phyloP scores from a whole-genome alignment of 2,329 filamentous ascomycete genomes.

The Trichoderma brevicompactum region DNA sequence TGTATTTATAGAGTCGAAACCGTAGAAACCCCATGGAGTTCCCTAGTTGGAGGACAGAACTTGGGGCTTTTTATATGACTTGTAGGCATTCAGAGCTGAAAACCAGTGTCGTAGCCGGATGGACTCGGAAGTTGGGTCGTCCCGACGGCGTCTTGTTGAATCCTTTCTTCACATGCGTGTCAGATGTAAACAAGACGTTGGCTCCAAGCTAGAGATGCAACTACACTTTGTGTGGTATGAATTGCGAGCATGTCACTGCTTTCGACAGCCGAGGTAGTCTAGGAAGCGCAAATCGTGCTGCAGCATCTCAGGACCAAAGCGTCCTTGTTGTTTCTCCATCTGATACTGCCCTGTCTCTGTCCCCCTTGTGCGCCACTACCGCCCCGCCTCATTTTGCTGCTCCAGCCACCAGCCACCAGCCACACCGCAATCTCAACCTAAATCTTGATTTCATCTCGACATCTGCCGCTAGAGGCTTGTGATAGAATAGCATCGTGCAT shows the following conservation, averaged over 20 bases:
- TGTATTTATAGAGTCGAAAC: background rate
- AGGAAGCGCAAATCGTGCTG: background rate
- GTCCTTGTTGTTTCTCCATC: slow-evolving; percentile 6
- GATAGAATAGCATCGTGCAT: background rate
- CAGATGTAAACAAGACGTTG: background rate
- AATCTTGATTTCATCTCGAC: background rate
- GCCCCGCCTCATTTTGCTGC: background rate
- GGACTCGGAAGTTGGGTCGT: background rate
- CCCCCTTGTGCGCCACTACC: background rate
- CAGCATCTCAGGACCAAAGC: background rate
- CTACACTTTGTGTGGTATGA: background rate
- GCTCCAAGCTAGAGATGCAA: background rate
- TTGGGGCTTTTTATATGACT: background rate
- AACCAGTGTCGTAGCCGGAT: background rate
- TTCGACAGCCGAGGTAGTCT: background rate
- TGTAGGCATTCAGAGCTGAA: background rate
- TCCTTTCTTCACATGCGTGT: slow-evolving; percentile 1
- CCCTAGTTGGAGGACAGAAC: background rate
- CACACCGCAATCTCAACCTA: background rate
- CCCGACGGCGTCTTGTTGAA: background rate
- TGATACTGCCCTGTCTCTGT: background rate
- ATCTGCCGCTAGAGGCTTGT: background rate
- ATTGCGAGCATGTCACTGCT: background rate
- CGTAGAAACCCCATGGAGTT: background rate
- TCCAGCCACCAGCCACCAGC: slow-evolving; percentile 8